Base-by-base conservation (phyloP, 2,329 filamentous ascomycete genomes). In the Rhinocladiella similis region DNA sequence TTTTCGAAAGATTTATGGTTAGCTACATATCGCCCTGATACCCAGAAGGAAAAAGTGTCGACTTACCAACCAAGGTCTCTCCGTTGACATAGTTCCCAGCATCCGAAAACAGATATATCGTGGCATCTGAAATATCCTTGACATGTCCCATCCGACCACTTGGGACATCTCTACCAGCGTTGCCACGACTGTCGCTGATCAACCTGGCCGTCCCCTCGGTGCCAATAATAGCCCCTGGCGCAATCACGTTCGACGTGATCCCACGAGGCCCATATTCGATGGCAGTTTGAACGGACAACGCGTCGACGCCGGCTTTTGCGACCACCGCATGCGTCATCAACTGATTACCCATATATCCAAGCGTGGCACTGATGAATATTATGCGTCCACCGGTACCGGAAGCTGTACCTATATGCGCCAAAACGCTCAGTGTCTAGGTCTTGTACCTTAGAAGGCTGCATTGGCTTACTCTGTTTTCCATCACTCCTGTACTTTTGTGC, bases 211-310 rank as follows among this genome's bases (percentile, higher is more conserved):
- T 82, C 41, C 89, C 89, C 73, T 97, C 94, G 0, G 93, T 97
- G 18, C 84, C 88, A 1, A 78, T 83, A 65, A 97, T 96, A 0
- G 88, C 89, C 1, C 94, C 93, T 0, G 93, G 94, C 0, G 91
- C 84, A 64, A 97, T 88, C 54, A 93, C 85, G 69, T 97, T 97
- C 51, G 88, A 90, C 1, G 89, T 92, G 33, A 97, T 76, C 14
- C 93, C 93, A 42, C 83, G 82, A 0, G 93, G 93, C 0, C 93
- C 93, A 69, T 93, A 93, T 72, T 97, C 93, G 52, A 97, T 83
- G 1, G 90, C 86, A 0, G 94, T 83, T 3, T 84, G 87, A 50
- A 86, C 82, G 57, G 89, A 87, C 68, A 97, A 82, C 1, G 91
- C 86, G 73, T 97, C 93, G 9, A 97, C 85, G 13, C 88, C 90